phyloP scores from a whole-genome alignment of 805 yeast genomes.

The Monosporozyma aquatica region DNA sequence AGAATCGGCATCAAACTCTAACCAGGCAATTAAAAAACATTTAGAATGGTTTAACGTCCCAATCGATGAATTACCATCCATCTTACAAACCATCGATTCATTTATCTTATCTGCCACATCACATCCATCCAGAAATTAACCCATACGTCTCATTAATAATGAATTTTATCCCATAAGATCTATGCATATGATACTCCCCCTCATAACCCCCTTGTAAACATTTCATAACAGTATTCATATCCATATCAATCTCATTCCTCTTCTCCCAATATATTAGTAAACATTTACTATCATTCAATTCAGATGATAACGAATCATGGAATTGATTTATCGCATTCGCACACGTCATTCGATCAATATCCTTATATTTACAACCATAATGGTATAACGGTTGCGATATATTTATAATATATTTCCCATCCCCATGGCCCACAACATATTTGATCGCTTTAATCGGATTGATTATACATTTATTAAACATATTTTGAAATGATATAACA shows the following conservation, averaged over 20 bases:
- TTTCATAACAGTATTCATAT: conserved; percentile 7
- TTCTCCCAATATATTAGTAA: not conserved
- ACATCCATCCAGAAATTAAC: conserved; percentile 4
- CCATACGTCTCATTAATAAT: conserved; percentile 2
- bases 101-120: conserved; percentile 6
- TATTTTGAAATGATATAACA: not conserved
- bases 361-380: not conserved
- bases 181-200: conserved; percentile 2
- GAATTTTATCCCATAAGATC: not conserved
- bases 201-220: conserved; percentile 12
- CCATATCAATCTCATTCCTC: too few relatives aligned
- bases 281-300: conserved; percentile 5
- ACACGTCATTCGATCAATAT: conserved; percentile 1
- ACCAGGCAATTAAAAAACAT: too few relatives aligned
- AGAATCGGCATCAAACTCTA: conserved; percentile 6
- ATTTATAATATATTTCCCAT: not conserved
- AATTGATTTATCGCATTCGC: conserved; percentile 10
- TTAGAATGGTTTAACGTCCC: conserved; percentile 25
- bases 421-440: conserved; percentile 6
- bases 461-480: not conserved
- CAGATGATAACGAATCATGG: conserved; percentile 21
- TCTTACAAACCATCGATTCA: conserved; percentile 15
- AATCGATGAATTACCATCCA: conserved; percentile 14
- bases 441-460: not conserved
- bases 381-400: not conserved